phyloP scores from a whole-genome alignment of 768 basidiomycete species.

The Boletus rubroflammeus region DNA sequence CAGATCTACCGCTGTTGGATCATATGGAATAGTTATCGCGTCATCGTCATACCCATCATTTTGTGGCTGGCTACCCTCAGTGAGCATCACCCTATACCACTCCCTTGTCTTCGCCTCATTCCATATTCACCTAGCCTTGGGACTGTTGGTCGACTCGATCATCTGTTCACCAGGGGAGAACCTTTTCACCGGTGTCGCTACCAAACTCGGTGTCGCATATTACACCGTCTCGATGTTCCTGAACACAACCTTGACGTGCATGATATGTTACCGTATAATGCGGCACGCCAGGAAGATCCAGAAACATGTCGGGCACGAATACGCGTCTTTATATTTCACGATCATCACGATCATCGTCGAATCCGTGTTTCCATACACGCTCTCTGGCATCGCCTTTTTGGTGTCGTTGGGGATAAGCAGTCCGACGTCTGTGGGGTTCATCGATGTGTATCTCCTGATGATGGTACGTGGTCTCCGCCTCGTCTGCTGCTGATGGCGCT shows the following conservation, averaged over 20 bases:
- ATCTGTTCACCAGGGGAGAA: slow-evolving; percentile 16
- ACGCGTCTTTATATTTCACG: slow-evolving; percentile 16
- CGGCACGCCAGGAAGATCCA: slow-evolving; percentile 4
- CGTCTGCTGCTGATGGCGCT: no score
- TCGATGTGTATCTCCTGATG: slow-evolving; percentile 14
- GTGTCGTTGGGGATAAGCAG: slow-evolving; percentile 17
- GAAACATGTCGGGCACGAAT: slow-evolving; percentile 13
- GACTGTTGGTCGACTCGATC: slow-evolving; percentile 8
- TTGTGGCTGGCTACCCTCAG: slow-evolving; percentile 25
- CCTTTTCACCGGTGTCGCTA: slow-evolving; percentile 12
- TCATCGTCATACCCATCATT: slow-evolving; percentile 11
- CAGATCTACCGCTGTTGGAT: slow-evolving; percentile 40
- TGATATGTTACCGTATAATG: slow-evolving; percentile 23
- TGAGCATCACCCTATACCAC: not conserved
- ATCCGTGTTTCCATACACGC: slow-evolving; percentile 24
- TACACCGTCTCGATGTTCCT: slow-evolving; percentile 12
- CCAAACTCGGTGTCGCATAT: slow-evolving; percentile 18
- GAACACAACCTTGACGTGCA: slow-evolving; percentile 16
- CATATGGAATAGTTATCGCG: slow-evolving; percentile 27
- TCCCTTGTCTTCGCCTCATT: not conserved
- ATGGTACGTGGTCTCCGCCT: slow-evolving; percentile 13
- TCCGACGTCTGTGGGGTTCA: slow-evolving; percentile 9
- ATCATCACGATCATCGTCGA: slow-evolving; percentile 16
- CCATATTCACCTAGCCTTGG: slow-evolving; percentile 11
- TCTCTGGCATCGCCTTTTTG: slow-evolving; percentile 24